These are phyloP conservation scores for Saccharomyces hybrid DNA, from an alignment of 1,139 yeast genomes.

Conservation along the genomic window DNA sequence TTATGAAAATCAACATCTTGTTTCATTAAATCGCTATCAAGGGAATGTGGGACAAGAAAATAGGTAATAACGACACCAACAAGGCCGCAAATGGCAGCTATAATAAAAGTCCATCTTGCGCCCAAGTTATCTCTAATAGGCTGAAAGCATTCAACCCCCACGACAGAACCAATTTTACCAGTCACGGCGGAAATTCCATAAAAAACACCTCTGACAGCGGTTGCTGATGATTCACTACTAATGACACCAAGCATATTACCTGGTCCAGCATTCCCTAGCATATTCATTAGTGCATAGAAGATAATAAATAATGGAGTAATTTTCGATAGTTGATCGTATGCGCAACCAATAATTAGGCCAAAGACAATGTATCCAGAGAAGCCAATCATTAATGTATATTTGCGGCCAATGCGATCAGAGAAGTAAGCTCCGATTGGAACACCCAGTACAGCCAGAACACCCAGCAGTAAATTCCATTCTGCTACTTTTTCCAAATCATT, in stretches of 20 bases:
- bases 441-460: constrained; percentile 86
- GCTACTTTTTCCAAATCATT: constrained; percentile 54
- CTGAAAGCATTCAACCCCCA: constrained; percentile 86
- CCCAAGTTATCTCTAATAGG: constrained; percentile 51
- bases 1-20: constrained; percentile 69
- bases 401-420: constrained; percentile 86
- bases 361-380: constrained; percentile 64
- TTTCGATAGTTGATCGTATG: constrained; percentile 46
- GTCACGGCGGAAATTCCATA: constrained; percentile 88
- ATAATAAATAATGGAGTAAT: constrained; percentile 75
- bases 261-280: constrained; percentile 90
- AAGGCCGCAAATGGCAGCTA: constrained; percentile 69
- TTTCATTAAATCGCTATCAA: constrained; percentile 69
- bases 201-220: constrained; percentile 84
- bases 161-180: constrained; percentile 89
- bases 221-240: constrained; percentile 80
- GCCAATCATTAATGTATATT: constrained; percentile 67
- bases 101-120: constrained; percentile 71
- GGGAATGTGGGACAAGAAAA: constrained; percentile 75
- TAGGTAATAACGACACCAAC: constrained; percentile 60
- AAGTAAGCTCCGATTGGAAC: constrained; percentile 73
- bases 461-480: constrained; percentile 90
- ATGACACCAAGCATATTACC: constrained; percentile 87
- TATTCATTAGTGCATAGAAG: constrained; percentile 75
- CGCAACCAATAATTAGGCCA: constrained; percentile 83